Evolutionary conservation across 2,329 filamentous ascomycete species (phyloP).

Genomic region (Shiraia bambusicola): DNA sequence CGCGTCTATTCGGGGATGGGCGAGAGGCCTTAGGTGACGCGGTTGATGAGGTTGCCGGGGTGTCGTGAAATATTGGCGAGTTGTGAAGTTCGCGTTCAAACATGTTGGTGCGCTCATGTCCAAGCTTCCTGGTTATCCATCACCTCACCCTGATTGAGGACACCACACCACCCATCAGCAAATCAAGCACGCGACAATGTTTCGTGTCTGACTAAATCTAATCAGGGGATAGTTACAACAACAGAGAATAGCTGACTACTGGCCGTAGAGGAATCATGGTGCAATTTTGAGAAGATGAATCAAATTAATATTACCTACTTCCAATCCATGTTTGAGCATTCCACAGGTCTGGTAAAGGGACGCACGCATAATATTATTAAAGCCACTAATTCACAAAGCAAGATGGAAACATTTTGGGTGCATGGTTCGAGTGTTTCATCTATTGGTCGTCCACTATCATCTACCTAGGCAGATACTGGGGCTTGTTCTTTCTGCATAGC

Average conservation of each 20-base stretch:
- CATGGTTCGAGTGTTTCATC: constrained; percentile 17
- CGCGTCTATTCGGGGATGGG: constrained; percentile 21
- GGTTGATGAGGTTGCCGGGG: constrained; percentile 35
- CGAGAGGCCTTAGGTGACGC: constrained; percentile 17
- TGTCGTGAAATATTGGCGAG: constrained; percentile 18
- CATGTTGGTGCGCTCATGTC: constrained; percentile 10
- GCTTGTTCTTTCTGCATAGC: constrained; percentile 13
- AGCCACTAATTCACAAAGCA: not conserved
- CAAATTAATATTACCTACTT: not conserved
- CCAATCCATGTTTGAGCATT: too few relatives aligned
- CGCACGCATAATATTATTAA: not conserved
- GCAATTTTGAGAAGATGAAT: not conserved
- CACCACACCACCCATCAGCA: not conserved
- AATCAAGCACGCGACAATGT: not conserved
- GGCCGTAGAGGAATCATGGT: not conserved
- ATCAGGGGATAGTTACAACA: constrained; percentile 4
- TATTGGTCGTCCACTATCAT: constrained; percentile 24
- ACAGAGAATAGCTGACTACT: too few relatives aligned
- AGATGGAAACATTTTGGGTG: not conserved
- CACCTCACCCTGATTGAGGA: too few relatives aligned
- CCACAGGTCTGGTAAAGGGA: not conserved
- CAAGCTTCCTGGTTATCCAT: not conserved
- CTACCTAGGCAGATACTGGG: constrained; percentile 22
- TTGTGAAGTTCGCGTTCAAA: constrained; percentile 14
- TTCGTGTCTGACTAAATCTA: not conserved